These are phyloP conservation scores for Globisporangium rhizosaccharum DNA, from an alignment of 352 stramenopile genomes.

Conservation along the genomic window DNA sequence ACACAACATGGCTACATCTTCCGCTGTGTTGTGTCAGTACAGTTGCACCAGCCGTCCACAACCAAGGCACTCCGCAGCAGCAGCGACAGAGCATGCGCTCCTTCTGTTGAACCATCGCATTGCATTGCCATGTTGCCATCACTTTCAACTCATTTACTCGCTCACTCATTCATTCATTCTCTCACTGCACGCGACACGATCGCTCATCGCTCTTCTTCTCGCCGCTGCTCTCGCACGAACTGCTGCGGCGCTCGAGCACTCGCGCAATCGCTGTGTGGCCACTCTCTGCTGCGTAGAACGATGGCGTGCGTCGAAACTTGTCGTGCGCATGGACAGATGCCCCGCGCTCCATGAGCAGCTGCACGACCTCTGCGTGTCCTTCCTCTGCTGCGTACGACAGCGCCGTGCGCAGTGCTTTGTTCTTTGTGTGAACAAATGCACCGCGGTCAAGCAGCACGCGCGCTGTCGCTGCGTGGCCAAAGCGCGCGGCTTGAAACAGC, in stretches of 20 bases:
- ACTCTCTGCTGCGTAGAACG: constrained; percentile 6
- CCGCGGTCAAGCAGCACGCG: constrained; percentile 5
- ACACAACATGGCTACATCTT: too few species aligned
- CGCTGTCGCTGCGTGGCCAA: constrained; percentile 2
- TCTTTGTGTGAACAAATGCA: constrained; percentile 11
- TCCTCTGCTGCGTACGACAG: constrained; percentile 11
- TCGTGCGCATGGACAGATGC: constrained; percentile 12
- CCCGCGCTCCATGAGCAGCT: constrained; percentile 11
- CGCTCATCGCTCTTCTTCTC: neutral
- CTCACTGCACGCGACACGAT: constrained; percentile 2
- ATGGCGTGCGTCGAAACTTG: constrained; percentile 8
- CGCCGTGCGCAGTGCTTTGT: constrained; percentile 6
- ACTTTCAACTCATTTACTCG: neutral
- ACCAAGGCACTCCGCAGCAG: too few species aligned
- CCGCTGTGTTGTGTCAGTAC: too few species aligned
- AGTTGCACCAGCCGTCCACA: too few species aligned
- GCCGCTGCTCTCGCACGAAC: constrained; percentile 1
- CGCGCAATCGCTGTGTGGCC: constrained; percentile 9
- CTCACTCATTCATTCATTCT: neutral
- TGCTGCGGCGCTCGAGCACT: constrained; percentile 4
- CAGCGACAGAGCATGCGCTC: too few species aligned
- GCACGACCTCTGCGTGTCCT: constrained; percentile 8
- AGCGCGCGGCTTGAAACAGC: constrained; percentile 12
- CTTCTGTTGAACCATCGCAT: too few species aligned
- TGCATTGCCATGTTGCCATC: neutral